Conservation (phyloP, 768 basidiomycete species). For the Amanita muscaria region DNA sequence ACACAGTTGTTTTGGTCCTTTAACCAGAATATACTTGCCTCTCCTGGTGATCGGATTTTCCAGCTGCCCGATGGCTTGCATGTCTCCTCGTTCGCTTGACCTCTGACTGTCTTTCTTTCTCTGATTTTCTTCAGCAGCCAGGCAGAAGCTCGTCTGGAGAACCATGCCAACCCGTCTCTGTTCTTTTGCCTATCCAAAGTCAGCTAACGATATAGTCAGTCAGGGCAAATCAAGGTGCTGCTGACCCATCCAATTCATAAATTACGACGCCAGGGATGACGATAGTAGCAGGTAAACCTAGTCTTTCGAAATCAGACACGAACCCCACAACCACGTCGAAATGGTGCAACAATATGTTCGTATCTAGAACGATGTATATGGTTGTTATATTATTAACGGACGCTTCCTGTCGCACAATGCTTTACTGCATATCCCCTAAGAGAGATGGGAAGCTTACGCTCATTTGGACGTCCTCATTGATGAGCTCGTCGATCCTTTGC, state of each 20-base stretch:
- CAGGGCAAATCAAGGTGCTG: too few species aligned
- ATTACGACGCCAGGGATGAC: constrained; percentile 71
- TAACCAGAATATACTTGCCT: constrained; percentile 28
- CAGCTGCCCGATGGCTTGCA: constrained; percentile 52
- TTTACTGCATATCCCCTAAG: too few species aligned
- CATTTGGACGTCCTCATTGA: constrained; percentile 69
- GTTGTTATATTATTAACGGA: constrained; percentile 32
- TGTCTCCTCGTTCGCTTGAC: constrained; percentile 57
- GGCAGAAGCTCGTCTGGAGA: constrained; percentile 58
- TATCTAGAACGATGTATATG: constrained; percentile 60
- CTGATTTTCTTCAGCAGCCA: constrained; percentile 60
- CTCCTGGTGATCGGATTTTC: constrained; percentile 38
- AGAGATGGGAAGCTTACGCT: constrained; percentile 31
- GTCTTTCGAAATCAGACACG: constrained; percentile 48
- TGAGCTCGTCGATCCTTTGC: constrained; percentile 42
- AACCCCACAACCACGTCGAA: constrained; percentile 59
- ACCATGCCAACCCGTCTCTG: constrained; percentile 41
- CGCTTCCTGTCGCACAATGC: constrained; percentile 21
- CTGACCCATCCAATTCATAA: constrained; percentile 67
- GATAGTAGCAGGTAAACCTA: constrained; percentile 42
- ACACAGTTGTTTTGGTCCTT: constrained; percentile 2
- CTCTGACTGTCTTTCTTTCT: constrained; percentile 45
- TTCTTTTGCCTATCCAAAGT: constrained; percentile 35
- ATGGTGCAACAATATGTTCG: constrained; percentile 66
- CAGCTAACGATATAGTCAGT: too few species aligned